Conservation (phyloP, 768 basidiomycete species). For the Leccinum rimulosum region DNA sequence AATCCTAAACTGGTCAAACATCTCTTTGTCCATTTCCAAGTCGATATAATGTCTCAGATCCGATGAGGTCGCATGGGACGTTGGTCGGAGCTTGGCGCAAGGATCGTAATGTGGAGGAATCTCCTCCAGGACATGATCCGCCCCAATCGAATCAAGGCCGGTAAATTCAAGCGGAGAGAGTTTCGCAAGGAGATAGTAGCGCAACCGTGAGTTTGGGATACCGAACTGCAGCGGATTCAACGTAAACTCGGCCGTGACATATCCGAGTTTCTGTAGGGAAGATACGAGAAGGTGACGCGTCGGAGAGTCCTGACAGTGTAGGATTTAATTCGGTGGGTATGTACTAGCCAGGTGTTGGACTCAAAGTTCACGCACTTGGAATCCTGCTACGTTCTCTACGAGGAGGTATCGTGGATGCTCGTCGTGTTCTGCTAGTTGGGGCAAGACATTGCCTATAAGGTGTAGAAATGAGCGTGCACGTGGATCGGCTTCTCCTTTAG, state of each 20-base stretch:
- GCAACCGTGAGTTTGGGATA: conserved; percentile 77
- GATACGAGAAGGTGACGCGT: conserved; percentile 57
- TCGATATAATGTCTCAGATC: conserved; percentile 16
- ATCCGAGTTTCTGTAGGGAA: conserved; percentile 52
- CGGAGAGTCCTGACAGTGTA: conserved; percentile 51
- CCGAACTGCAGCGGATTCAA: conserved; percentile 77
- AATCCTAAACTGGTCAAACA: conserved; percentile 36
- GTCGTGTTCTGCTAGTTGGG: conserved; percentile 44
- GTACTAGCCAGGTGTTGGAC: neutral
- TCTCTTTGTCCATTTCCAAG: conserved; percentile 8
- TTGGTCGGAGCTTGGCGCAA: neutral
- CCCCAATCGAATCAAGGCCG: conserved; percentile 13
- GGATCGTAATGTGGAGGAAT: conserved; percentile 50
- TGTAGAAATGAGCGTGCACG: conserved; percentile 75
- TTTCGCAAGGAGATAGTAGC: conserved; percentile 79
- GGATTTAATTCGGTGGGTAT: conserved; percentile 6
- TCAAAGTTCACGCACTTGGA: conserved; percentile 53
- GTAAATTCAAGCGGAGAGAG: conserved; percentile 40
- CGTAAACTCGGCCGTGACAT: conserved; percentile 57
- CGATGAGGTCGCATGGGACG: neutral
- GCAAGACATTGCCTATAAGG: conserved; percentile 61
- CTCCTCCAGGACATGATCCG: conserved; percentile 41
- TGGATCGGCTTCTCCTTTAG: conserved; percentile 69
- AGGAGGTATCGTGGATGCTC: conserved; percentile 59
- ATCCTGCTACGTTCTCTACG: conserved; percentile 81